These are phyloP conservation scores for Clonostachys byssicola DNA, from an alignment of 2,329 filamentous ascomycete species.

Conservation along the genomic window DNA sequence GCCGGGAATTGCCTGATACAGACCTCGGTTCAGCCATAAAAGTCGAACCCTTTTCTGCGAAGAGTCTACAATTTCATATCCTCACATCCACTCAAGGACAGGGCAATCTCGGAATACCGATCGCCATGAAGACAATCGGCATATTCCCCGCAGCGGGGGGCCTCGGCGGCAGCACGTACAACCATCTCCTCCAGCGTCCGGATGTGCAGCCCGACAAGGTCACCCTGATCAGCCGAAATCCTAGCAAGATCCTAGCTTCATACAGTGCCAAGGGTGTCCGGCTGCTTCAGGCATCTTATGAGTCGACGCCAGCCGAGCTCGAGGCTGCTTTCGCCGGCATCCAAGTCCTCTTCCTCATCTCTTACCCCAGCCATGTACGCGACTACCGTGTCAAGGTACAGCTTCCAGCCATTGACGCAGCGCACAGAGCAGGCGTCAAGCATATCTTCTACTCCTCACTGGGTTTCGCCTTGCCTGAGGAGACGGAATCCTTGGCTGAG, in stretches of 20 bases:
- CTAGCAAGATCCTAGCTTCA: slow-evolving; percentile 30
- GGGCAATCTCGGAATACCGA: no score
- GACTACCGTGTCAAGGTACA: slow-evolving; percentile 33
- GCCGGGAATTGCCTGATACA: no score
- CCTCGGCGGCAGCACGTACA: slow-evolving; percentile 44
- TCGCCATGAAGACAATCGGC: slow-evolving; percentile 26
- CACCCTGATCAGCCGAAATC: slow-evolving; percentile 39
- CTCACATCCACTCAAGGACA: no score
- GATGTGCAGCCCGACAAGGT: slow-evolving; percentile 36
- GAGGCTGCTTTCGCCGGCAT: slow-evolving; percentile 41
- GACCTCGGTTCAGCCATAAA: no score
- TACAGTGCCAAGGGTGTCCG: slow-evolving; percentile 35
- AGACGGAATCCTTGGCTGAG: slow-evolving; percentile 32
- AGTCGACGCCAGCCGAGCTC: slow-evolving; percentile 34
- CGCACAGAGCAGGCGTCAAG: slow-evolving; percentile 41
- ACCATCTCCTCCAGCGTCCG: slow-evolving; percentile 40
- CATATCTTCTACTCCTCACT: slow-evolving; percentile 58
- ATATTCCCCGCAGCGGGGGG: slow-evolving; percentile 48
- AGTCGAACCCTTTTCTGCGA: no score
- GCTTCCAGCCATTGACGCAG: slow-evolving; percentile 45
- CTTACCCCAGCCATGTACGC: slow-evolving; percentile 44
- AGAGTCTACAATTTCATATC: no score
- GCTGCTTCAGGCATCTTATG: slow-evolving; percentile 48
- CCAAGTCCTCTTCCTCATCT: slow-evolving; percentile 49
- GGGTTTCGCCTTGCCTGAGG: slow-evolving; percentile 41